Evolutionary conservation across 306 rosid species (phyloP).

Genomic region (Glycine tomentella): DNA sequence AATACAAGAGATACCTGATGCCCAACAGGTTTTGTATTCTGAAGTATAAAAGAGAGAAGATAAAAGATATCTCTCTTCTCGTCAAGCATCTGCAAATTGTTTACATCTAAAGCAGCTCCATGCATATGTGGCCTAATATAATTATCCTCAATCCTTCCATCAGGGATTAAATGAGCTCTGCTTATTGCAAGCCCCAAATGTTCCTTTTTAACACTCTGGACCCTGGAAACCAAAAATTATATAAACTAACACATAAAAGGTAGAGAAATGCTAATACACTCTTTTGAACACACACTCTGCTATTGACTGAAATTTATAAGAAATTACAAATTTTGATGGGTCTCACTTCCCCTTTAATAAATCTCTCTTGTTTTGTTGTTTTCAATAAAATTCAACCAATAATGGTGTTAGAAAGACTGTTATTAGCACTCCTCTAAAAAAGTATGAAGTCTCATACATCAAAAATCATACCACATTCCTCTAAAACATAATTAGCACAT

Average conservation of each 20-base stretch:
- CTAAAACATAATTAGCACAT: not conserved
- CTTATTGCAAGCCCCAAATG: conserved; percentile 43
- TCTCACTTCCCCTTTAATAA: too few species aligned
- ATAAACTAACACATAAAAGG: conserved; percentile 6
- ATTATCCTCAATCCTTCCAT: conserved; percentile 57
- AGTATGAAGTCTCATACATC: conserved; percentile 3
- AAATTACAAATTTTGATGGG: too few species aligned
- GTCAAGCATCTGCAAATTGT: conserved; percentile 75
- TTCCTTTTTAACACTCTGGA: conserved; percentile 55
- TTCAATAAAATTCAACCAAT: too few species aligned
- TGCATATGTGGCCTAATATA: conserved; percentile 58
- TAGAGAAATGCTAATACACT: too few species aligned
- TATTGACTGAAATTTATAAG: too few species aligned
- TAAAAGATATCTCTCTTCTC: conserved; percentile 89
- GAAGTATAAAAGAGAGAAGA: conserved; percentile 88
- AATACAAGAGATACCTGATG: conserved; percentile 82
- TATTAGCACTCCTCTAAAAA: too few species aligned
- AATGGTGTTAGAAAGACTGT: too few species aligned
- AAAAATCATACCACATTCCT: conserved; percentile 29
- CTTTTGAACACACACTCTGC: too few species aligned
- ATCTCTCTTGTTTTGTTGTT: too few species aligned
- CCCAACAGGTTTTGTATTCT: conserved; percentile 95
- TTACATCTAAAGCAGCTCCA: conserved; percentile 72
- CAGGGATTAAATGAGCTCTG: conserved; percentile 54
- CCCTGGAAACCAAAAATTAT: conserved; percentile 50